These are phyloP conservation scores for Aspergillus bombycis DNA, from an alignment of 2,329 filamentous ascomycete species.

Conservation along the genomic window DNA sequence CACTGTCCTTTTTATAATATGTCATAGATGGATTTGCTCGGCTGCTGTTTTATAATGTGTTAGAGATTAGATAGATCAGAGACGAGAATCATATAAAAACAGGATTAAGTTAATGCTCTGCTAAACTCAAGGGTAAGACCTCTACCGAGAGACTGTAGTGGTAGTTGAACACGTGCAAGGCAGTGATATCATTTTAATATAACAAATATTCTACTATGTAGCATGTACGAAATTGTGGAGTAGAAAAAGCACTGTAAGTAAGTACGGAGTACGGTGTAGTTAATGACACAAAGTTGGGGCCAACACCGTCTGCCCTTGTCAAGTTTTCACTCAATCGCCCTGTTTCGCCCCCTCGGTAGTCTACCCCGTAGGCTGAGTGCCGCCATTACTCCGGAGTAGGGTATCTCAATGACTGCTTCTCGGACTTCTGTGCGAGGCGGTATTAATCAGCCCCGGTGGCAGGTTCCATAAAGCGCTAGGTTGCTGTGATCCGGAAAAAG, in stretches of 20 bases:
- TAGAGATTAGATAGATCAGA: conserved; percentile 4
- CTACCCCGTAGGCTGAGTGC: too few relatives aligned
- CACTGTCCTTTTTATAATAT: not conserved
- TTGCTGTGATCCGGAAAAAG: not conserved
- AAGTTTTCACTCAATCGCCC: too few relatives aligned
- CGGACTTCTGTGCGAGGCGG: conserved; percentile 1
- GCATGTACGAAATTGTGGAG: too few relatives aligned
- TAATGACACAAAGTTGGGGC: too few relatives aligned
- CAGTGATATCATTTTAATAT: too few relatives aligned
- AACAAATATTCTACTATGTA: too few relatives aligned
- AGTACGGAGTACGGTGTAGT: too few relatives aligned
- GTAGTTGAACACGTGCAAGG: too few relatives aligned
- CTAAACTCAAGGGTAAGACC: not conserved
- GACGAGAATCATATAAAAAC: not conserved
- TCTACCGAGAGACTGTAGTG: not conserved
- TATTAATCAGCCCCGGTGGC: not conserved
- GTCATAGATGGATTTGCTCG: conserved; percentile 1
- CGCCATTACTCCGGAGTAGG: too few relatives aligned
- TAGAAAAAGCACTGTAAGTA: too few relatives aligned
- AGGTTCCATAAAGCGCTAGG: not conserved
- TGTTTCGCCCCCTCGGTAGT: not conserved
- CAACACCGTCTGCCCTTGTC: too few relatives aligned
- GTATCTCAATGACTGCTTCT: not conserved
- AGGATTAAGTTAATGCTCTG: not conserved
- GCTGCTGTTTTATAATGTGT: not conserved